Conservation (phyloP, 305 asterid species). For the Fraxinus paxiana region DNA sequence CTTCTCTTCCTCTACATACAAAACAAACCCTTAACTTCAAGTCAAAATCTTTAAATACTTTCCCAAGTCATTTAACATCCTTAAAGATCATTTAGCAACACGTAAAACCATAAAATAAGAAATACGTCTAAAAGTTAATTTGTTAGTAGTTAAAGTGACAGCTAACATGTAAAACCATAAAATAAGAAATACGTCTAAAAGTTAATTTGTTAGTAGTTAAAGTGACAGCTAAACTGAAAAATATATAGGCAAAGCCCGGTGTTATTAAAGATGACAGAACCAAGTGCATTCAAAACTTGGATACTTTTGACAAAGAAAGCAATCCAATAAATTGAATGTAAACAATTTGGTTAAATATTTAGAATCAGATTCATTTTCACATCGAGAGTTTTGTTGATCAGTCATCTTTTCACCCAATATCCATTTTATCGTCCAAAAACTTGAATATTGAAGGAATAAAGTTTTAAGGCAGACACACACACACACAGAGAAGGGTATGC, state of each 20-base stretch:
- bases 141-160: not conserved
- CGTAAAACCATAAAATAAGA: not conserved
- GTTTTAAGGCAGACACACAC: not conserved
- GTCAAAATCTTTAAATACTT: not conserved
- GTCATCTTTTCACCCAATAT: not conserved
- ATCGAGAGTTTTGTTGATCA: not conserved
- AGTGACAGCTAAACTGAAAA: constrained; percentile 9
- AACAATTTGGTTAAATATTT: not conserved
- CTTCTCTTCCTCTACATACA: not conserved
- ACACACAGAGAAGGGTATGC: not conserved
- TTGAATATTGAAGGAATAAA: not conserved
- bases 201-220: not conserved
- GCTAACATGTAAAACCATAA: constrained; percentile 1
- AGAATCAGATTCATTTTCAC: not conserved
- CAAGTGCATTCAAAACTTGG: not conserved
- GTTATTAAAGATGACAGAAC: constrained; percentile 11
- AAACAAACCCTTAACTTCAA: not conserved
- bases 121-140: not conserved
- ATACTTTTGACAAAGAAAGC: not conserved
- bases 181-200: not conserved
- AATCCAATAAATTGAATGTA: not conserved
- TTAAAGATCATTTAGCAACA: not conserved
- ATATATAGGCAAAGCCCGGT: not conserved
- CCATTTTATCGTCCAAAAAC: not conserved
- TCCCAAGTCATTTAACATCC: not conserved